Evolutionary conservation across 805 yeast species (phyloP).

Genomic region (Starmerella apis): DNA sequence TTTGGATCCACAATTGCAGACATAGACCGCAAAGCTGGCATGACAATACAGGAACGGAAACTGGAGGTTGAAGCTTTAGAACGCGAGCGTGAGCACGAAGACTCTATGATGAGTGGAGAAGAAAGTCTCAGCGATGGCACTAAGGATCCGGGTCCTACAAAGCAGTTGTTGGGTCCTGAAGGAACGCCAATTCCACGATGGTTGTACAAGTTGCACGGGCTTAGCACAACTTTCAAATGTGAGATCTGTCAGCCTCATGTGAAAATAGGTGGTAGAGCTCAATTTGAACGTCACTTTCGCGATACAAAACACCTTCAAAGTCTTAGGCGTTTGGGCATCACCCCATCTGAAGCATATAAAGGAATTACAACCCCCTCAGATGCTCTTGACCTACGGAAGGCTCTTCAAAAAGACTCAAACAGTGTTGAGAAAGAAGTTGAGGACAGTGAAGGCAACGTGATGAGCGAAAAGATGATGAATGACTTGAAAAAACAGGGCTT

Average conservation of each 20-base stretch:
- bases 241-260: constrained; percentile 71
- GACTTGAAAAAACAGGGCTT: constrained; percentile 86
- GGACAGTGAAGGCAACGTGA: constrained; percentile 86
- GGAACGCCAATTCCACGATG: constrained; percentile 89
- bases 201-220: constrained; percentile 83
- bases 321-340: constrained; percentile 61
- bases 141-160: constrained; percentile 25
- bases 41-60: constrained; percentile 60
- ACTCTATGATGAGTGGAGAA: constrained; percentile 18
- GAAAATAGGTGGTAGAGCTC: constrained; percentile 59
- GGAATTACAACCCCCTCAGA: constrained; percentile 61
- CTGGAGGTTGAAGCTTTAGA: constrained; percentile 42
- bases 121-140: constrained; percentile 21
- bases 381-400: constrained; percentile 44
- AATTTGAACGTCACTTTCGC: constrained; percentile 62
- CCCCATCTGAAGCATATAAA: constrained; percentile 44
- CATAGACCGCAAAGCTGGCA: constrained; percentile 51
- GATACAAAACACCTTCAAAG: constrained; percentile 64
- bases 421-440: constrained; percentile 63
- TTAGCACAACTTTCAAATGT: constrained; percentile 60
- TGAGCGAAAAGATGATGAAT: constrained; percentile 70
- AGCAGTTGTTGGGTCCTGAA: constrained; percentile 71
- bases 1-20: constrained; percentile 47
- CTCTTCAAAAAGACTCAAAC: constrained; percentile 52
- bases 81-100: constrained; percentile 25